These are phyloP conservation scores for Cochlearia excelsa DNA, from an alignment of 345 rosid genomes.

Conservation along the genomic window DNA sequence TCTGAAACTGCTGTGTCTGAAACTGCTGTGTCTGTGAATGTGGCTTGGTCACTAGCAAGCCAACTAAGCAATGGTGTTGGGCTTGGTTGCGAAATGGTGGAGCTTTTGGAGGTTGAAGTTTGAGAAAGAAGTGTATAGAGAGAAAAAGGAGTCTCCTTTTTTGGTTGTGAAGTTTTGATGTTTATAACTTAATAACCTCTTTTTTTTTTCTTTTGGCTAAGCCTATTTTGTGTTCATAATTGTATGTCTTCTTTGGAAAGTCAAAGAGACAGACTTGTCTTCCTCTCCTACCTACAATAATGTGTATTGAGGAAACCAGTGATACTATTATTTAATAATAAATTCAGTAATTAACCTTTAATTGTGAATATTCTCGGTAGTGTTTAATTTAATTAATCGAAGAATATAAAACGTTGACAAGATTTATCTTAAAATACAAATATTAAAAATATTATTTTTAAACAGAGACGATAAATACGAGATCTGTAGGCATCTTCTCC, in stretches of 20 bases:
- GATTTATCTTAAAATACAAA: no score
- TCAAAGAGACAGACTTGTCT: conserved; percentile 1
- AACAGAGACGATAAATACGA: no score
- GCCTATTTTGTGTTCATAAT: conserved; percentile 7
- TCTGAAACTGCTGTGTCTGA: conserved; percentile 22
- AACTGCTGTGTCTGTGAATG: conserved; percentile 21
- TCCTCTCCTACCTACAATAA: conserved; percentile 25
- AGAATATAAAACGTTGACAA: no score
- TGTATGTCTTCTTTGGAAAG: conserved; percentile 5
- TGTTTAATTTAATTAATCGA: no score
- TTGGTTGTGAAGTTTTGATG: conserved; percentile 18
- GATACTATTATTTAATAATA: background rate
- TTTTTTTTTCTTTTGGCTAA: background rate
- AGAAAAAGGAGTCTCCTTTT: conserved; percentile 9
- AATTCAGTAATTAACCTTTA: background rate
- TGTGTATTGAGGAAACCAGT: conserved; percentile 15
- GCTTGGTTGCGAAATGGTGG: conserved; percentile 28
- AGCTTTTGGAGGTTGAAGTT: conserved; percentile 31
- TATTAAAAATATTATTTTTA: no score
- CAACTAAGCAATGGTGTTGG: conserved; percentile 32
- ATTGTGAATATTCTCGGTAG: no score
- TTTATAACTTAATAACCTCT: conserved; percentile 13
- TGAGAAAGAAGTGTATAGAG: conserved; percentile 32
- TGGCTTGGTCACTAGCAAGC: conserved; percentile 21
- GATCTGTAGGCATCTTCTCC: no score